Evolutionary conservation across 164 flowering plant species (phyloP).

Genomic region (Saururus chinensis): DNA sequence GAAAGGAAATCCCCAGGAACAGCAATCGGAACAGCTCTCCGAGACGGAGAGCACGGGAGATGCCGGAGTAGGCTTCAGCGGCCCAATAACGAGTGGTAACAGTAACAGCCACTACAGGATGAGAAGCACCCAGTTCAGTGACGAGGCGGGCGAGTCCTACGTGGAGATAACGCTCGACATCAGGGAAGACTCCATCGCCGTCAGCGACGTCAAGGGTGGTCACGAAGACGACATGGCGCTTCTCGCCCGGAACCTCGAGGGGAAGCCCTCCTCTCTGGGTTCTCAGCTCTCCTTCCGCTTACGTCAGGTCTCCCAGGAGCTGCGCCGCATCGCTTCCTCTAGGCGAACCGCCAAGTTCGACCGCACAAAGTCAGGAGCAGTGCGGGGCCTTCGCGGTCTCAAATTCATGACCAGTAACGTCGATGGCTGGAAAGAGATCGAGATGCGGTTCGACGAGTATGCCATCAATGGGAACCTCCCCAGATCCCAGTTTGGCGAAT

Average conservation of each 20-base stretch:
- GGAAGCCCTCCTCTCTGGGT: constrained; percentile 27
- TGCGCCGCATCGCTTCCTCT: constrained; percentile 38
- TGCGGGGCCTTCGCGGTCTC: constrained; percentile 78
- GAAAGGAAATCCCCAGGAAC: no score
- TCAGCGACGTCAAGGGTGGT: constrained; percentile 54
- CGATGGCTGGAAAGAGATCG: constrained; percentile 62
- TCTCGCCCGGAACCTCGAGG: constrained; percentile 40
- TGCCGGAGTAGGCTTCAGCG: not conserved
- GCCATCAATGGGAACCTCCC: constrained; percentile 28
- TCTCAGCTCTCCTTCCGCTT: constrained; percentile 33
- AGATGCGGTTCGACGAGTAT: constrained; percentile 33
- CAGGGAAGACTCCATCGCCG: constrained; percentile 47
- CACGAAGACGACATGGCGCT: constrained; percentile 32
- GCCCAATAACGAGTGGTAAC: constrained; percentile 1
- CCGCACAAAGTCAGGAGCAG: constrained; percentile 63
- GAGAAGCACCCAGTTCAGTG: not conserved
- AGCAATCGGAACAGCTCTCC: no score
- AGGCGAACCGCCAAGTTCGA: constrained; percentile 30
- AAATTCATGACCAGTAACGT: constrained; percentile 72
- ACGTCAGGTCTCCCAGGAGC: constrained; percentile 56
- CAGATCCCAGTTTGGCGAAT: constrained; percentile 35
- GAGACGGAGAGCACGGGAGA: no score
- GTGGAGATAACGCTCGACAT: constrained; percentile 65
- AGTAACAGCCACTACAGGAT: not conserved
- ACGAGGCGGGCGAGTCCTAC: constrained; percentile 16